These are phyloP conservation scores for Symbiodinium pilosum DNA, from an alignment of 73 alveolate genomes.

Conservation along the genomic window DNA sequence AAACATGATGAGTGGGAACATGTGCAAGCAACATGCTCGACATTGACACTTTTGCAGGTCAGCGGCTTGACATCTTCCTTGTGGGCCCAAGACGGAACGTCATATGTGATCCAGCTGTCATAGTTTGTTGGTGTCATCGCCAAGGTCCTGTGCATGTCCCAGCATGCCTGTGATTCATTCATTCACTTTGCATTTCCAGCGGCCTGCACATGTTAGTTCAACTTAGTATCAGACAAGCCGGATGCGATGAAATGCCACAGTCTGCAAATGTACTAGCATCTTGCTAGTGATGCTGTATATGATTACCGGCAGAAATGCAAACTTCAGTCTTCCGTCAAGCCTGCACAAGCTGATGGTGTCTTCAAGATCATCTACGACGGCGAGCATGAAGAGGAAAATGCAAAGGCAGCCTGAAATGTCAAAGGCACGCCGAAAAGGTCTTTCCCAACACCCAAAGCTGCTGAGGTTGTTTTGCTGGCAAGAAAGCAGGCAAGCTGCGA, in stretches of 20 bases:
- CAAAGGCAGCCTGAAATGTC: constrained; percentile 10
- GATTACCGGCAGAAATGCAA: too few species aligned
- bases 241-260: too few species aligned
- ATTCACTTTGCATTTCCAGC: too few species aligned
- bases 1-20: too few species aligned
- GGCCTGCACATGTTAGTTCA: too few species aligned
- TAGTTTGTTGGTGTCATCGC: constrained; percentile 18
- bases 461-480: not conserved
- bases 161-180: too few species aligned
- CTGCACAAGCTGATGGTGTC: constrained; percentile 19
- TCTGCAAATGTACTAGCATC: too few species aligned
- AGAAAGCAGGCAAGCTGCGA: not conserved
- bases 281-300: too few species aligned
- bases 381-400: constrained; percentile 40
- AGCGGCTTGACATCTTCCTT: constrained; percentile 34
- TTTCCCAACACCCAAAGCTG: not conserved
- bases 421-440: not conserved
- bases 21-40: too few species aligned
- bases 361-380: constrained; percentile 23
- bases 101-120: constrained; percentile 40
- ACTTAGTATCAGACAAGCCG: too few species aligned
- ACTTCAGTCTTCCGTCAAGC: too few species aligned
- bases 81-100: constrained; percentile 39
- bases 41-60: too few species aligned
- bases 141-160: constrained; percentile 59